These are phyloP conservation scores for Grigorovia yakushimaensis DNA, from an alignment of 805 yeast genomes.

Conservation along the genomic window DNA sequence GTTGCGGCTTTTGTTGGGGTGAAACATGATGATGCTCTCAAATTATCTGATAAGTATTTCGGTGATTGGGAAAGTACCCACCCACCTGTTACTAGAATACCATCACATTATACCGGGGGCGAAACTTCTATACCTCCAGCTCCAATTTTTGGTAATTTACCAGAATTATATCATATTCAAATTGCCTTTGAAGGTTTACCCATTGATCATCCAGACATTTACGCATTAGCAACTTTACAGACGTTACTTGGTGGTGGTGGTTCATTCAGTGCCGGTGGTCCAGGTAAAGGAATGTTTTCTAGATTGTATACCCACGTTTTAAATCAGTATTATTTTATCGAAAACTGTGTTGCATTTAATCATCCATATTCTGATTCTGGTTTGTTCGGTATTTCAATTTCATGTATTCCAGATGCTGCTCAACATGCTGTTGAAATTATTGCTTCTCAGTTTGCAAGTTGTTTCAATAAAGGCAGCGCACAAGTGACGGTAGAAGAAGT, in stretches of 20 bases:
- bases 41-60: slow-evolving; percentile 50
- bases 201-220: slow-evolving; percentile 73
- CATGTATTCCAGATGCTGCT: slow-evolving; percentile 82
- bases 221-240: slow-evolving; percentile 83
- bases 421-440: slow-evolving; percentile 73
- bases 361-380: slow-evolving; percentile 89
- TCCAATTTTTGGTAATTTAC: slow-evolving; percentile 51
- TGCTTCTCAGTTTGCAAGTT: slow-evolving; percentile 47
- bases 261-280: slow-evolving; percentile 97
- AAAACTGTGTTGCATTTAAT: slow-evolving; percentile 78
- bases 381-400: slow-evolving; percentile 76
- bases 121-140: slow-evolving; percentile 44
- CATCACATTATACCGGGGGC: slow-evolving; percentile 53
- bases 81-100: slow-evolving; percentile 22
- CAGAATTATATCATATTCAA: slow-evolving; percentile 77
- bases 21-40: slow-evolving; percentile 56
- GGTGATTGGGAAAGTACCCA: slow-evolving; percentile 44
- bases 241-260: slow-evolving; percentile 94
- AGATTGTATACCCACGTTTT: slow-evolving; percentile 84
- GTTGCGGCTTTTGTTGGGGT: slow-evolving; percentile 88
- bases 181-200: slow-evolving; percentile 84
- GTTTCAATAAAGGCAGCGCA: slow-evolving; percentile 45
- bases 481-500: slow-evolving; percentile 67
- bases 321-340: slow-evolving; percentile 85
- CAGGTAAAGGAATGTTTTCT: slow-evolving; percentile 98